Percentiles rank a stretch among this genome's conserved stretches.
phyloP scores from a whole-genome alignment of 169 alveolate genomes.

The Plasmodium relictum region DNA sequence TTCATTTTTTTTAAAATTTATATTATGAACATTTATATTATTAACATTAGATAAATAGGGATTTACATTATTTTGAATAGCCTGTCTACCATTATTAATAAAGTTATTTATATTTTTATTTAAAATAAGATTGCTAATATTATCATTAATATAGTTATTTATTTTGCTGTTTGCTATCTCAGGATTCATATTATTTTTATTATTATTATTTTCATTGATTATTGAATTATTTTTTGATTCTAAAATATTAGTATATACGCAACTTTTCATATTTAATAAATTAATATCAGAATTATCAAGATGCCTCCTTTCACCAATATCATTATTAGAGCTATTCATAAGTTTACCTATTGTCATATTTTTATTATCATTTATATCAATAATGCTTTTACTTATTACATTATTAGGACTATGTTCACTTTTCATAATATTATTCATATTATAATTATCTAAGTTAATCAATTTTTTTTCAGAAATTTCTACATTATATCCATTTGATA shows the following conservation, averaged over 20 bases:
- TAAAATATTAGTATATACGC: neutral
- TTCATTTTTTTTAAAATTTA: slow-evolving; percentile 20
- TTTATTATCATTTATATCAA: neutral
- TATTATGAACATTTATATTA: neutral
- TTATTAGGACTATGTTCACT: neutral
- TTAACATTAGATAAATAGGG: neutral
- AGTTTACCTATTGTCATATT: neutral
- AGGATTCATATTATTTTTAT: neutral
- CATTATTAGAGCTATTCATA: neutral
- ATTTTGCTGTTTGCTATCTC: slow-evolving; percentile 6
- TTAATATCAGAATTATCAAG: neutral
- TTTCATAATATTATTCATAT: neutral
- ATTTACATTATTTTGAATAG: slow-evolving; percentile 2
- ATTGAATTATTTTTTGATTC: neutral
- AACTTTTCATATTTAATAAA: slow-evolving; percentile 7
- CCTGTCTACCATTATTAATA: slow-evolving; percentile 5
- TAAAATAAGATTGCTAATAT: slow-evolving; percentile 10
- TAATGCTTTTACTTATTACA: neutral
- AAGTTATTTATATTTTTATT: slow-evolving; percentile 23
- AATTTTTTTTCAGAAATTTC: neutral
- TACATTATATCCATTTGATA: neutral
- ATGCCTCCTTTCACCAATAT: slow-evolving; percentile 6
- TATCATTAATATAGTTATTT: slow-evolving; percentile 9
- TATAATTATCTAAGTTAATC: neutral
- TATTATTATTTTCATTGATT: slow-evolving; percentile 7